These are phyloP conservation scores for Globisporangium nunn DNA, from an alignment of 352 stramenopile species.

Conservation along the genomic window DNA sequence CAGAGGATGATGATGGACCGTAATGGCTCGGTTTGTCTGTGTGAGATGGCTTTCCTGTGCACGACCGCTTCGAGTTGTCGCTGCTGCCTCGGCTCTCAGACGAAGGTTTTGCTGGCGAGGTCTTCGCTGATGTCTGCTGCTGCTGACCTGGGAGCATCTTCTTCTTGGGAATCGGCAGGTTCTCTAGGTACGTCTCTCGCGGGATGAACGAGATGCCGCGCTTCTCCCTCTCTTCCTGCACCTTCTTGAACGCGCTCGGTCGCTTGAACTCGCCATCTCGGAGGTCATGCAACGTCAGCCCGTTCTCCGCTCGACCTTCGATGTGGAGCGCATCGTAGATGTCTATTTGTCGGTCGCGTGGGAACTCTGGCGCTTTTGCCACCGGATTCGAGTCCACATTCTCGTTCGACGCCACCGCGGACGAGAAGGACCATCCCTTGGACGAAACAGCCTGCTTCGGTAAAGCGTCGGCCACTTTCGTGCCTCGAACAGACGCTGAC, in stretches of 20 bases:
- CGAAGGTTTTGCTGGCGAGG: neutral
- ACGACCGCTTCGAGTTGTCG: slow-evolving; percentile 9
- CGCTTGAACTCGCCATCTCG: slow-evolving; percentile 33
- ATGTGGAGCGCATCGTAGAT: slow-evolving; percentile 53
- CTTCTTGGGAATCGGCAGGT: slow-evolving; percentile 45
- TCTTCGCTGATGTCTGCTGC: neutral
- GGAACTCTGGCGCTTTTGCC: slow-evolving; percentile 14
- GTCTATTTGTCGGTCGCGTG: slow-evolving; percentile 41
- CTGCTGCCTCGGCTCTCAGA: neutral
- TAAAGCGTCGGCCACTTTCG: neutral
- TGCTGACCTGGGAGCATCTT: slow-evolving; percentile 7
- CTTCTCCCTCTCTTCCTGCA: slow-evolving; percentile 32
- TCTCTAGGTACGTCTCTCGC: slow-evolving; percentile 38
- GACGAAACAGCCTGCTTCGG: neutral
- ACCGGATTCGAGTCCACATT: slow-evolving; percentile 6
- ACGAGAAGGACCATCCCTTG: slow-evolving; percentile 2
- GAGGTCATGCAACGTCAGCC: slow-evolving; percentile 21
- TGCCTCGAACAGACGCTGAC: neutral
- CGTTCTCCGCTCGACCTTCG: slow-evolving; percentile 25
- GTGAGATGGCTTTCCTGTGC: slow-evolving; percentile 1
- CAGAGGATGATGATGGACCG: slow-evolving; percentile 21
- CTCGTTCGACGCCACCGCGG: slow-evolving; percentile 3
- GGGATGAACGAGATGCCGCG: slow-evolving; percentile 31
- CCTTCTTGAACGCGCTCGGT: slow-evolving; percentile 47
- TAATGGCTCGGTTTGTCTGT: slow-evolving; percentile 31